phyloP scores from a whole-genome alignment of 768 basidiomycete species.

The Hebeloma cylindrosporum region DNA sequence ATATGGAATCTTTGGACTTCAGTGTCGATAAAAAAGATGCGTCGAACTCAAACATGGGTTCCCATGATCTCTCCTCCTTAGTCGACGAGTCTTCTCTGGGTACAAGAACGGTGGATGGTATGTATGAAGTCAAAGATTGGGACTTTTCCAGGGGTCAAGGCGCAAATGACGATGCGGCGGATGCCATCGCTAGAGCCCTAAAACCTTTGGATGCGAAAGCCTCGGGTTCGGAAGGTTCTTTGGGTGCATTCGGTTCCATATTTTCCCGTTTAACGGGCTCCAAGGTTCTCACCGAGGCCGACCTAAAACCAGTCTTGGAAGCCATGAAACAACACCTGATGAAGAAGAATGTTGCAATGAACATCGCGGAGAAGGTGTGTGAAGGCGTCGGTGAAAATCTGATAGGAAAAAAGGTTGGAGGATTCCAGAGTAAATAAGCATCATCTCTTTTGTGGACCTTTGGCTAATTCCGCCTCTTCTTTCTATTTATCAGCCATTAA shows the following conservation, averaged over 20 bases:
- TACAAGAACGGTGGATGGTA: conserved; percentile 66
- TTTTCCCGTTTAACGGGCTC: conserved; percentile 86
- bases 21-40: conserved; percentile 57
- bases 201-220: conserved; percentile 39
- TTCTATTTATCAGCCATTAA: conserved; percentile 78
- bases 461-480: conserved; percentile 9
- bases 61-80: conserved; percentile 57
- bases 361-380: conserved; percentile 92
- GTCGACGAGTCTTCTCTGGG: conserved; percentile 78
- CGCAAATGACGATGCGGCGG: conserved; percentile 32
- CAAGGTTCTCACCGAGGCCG: conserved; percentile 77
- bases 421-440: conserved; percentile 70
- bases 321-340: conserved; percentile 98
- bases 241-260: conserved; percentile 71
- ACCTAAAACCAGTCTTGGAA: conserved; percentile 83
- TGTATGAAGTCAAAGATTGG: conserved; percentile 74
- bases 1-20: conserved; percentile 94
- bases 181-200: conserved; percentile 62
- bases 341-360: conserved; percentile 97
- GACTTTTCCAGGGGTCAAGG: conserved; percentile 59
- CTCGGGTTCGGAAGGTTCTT: conserved; percentile 40
- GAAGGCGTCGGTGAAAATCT: conserved; percentile 90
- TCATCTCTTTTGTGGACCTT: neutral
- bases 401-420: conserved; percentile 87
- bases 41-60: conserved; percentile 27